Base-by-base conservation (phyloP, 2,329 filamentous ascomycete species). In the Cladophialophora carrionii region DNA sequence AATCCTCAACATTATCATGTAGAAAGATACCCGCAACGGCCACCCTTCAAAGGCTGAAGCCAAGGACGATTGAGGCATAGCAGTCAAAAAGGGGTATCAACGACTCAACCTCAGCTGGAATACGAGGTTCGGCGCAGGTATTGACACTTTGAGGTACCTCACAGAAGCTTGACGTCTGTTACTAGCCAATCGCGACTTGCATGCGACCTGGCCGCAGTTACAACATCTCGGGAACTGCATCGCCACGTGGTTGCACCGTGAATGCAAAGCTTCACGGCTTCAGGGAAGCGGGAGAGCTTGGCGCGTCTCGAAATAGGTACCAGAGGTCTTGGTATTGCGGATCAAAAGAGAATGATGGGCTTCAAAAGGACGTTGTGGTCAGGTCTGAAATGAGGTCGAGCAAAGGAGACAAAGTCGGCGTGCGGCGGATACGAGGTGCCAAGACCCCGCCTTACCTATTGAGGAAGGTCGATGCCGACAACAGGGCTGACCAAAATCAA, bases 101-200 rank as follows among this genome's bases (percentile, higher is more conserved):
- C 9, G 20, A 49, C 46, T 26, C 20, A 6, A 49, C 20, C 12
- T 20, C 24, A 6, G 6, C 20, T 14, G 20, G n/a, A 26, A 26
- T 24, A 26, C 46, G 46, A 49, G 20, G 20, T 49, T 22, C 46
- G 46, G 20, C 46, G 20, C 46, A 26, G 10, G 8, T 20, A 17
- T 14, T 41, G 37, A 41, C 37, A 17, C 14, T 41, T 17, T n/a
- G 37, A 41, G 14, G 46, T 9, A 4, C 24, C 20, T 49, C 3
- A 24, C 12, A 49, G 46, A 49, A 49, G 20, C 17, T 22, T 29
- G 52, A 31, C 26, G 26, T 54, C n/a, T n/a, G 26, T n/a, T 29
- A 17, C 52, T 20, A 34, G 31, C 52, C 52, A 54, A 54, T 54
- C 12, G 52, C 52, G 14, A 54, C 22, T n/a, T 32, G 52, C 52